Conservation (phyloP, 2,329 filamentous ascomycete species). For the Metarhizium rileyi region DNA sequence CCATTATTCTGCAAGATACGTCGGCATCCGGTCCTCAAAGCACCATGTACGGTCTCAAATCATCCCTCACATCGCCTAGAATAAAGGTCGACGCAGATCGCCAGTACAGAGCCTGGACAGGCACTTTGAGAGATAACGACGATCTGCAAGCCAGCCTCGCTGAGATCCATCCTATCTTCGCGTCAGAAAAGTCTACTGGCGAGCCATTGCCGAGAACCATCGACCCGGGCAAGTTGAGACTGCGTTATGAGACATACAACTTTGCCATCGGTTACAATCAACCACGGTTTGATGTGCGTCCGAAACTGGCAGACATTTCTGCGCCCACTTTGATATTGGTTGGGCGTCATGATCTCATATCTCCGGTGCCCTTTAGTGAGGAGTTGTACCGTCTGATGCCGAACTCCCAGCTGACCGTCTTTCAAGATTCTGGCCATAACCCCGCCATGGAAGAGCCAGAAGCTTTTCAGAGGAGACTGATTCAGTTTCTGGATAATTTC, state of each 20-base stretch:
- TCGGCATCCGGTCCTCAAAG: constrained; percentile 13
- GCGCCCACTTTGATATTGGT: constrained; percentile 13
- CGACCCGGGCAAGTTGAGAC: neutral
- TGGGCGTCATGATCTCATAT: constrained; percentile 14
- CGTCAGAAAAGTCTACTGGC: neutral
- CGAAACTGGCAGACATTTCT: constrained; percentile 9
- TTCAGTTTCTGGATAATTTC: constrained; percentile 4
- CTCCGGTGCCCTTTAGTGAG: constrained; percentile 12
- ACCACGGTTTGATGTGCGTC: constrained; percentile 14
- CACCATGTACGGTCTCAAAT: constrained; percentile 8
- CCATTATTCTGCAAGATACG: constrained; percentile 13
- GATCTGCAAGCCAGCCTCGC: constrained; percentile 10
- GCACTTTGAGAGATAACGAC: constrained; percentile 9
- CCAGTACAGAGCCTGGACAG: constrained; percentile 13
- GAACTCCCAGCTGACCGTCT: constrained; percentile 12
- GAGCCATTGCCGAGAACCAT: neutral
- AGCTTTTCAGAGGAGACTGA: constrained; percentile 9
- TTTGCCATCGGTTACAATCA: constrained; percentile 13
- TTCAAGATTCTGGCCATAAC: constrained; percentile 15
- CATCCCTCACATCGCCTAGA: constrained; percentile 7
- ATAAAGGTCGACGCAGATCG: constrained; percentile 11
- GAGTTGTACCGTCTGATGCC: constrained; percentile 11
- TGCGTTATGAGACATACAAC: constrained; percentile 15
- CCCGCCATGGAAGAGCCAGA: constrained; percentile 13
- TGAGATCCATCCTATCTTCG: constrained; percentile 13